A percentile compares a stretch with the other conserved stretches of the same genome.
Conservation (phyloP, 495 filamentous ascomycete species). For the Hypoxylon cercidicola region DNA sequence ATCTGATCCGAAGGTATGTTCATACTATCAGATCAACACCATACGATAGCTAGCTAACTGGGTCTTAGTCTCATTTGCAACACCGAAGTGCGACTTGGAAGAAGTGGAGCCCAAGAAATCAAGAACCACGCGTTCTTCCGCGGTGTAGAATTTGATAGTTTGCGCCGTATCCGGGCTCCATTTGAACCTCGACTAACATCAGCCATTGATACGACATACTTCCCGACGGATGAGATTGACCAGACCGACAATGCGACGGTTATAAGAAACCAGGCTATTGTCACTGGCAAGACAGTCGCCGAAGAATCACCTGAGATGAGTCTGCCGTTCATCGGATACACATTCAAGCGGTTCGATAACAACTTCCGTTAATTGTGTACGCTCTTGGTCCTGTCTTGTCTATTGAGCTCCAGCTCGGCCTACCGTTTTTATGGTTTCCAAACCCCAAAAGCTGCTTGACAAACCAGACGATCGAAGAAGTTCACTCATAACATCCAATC, state of each 20-base stretch:
- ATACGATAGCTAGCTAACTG: slow-evolving; percentile 21
- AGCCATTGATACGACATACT: slow-evolving; percentile 96
- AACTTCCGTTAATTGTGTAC: slow-evolving; percentile 60
- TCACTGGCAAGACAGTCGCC: slow-evolving; percentile 41
- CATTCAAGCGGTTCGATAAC: slow-evolving; percentile 97
- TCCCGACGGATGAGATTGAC: slow-evolving; percentile 97
- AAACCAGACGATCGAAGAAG: slow-evolving; percentile 1
- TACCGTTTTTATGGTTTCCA: not conserved
- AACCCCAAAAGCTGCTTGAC: slow-evolving; percentile 1
- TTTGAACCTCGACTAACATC: slow-evolving; percentile 93
- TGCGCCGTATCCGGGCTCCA: slow-evolving; percentile 91
- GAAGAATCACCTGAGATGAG: slow-evolving; percentile 82
- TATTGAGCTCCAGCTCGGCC: not conserved
- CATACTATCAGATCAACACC: slow-evolving; percentile 5
- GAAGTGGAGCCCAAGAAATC: slow-evolving; percentile 85
- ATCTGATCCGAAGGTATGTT: slow-evolving; percentile 82
- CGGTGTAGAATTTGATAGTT: slow-evolving; percentile 90
- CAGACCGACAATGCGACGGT: slow-evolving; percentile 85
- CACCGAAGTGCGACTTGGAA: slow-evolving; percentile 86
- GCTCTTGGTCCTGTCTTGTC: not conserved
- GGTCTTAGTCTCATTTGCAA: slow-evolving; percentile 92
- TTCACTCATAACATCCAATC: not conserved
- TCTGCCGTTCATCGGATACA: slow-evolving; percentile 97
- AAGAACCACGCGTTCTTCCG: slow-evolving; percentile 96
- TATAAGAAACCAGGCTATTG: slow-evolving; percentile 65